Percentiles rank a stretch among this genome's conserved stretches.
These are phyloP conservation scores for Phalaenopsis aphrodite DNA, from an alignment of 106 monocot genomes.

Conservation along the genomic window DNA sequence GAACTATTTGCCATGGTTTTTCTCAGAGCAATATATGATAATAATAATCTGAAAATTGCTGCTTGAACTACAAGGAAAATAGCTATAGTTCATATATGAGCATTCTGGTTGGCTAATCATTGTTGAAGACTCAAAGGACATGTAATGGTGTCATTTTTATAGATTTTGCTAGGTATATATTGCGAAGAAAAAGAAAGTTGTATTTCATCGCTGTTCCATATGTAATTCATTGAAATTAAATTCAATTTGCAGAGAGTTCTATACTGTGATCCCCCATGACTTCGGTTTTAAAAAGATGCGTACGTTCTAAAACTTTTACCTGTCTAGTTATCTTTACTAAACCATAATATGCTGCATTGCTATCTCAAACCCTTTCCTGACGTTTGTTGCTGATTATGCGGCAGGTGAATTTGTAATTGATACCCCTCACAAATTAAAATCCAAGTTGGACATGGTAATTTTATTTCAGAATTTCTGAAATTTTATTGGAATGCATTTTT, in stretches of 20 bases:
- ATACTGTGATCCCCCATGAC: slow-evolving; percentile 92
- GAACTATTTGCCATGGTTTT: neutral
- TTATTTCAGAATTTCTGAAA: slow-evolving; percentile 7
- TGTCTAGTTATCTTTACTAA: neutral
- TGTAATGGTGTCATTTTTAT: neutral
- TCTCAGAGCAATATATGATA: neutral
- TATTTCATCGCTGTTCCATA: neutral
- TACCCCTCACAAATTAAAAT: slow-evolving; percentile 79
- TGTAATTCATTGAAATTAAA: neutral
- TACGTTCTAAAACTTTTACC: slow-evolving; percentile 29
- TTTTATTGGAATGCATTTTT: neutral
- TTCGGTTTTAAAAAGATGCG: slow-evolving; percentile 95
- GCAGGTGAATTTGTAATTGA: slow-evolving; percentile 86
- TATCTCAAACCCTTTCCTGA: neutral
- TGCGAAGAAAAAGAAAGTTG: neutral
- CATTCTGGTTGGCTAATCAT: neutral
- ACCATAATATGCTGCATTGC: neutral
- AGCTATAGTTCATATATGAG: neutral
- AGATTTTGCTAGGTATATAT: neutral
- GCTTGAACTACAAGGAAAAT: neutral
- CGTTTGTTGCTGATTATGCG: neutral
- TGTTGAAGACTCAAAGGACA: neutral
- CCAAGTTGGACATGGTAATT: slow-evolving; percentile 89
- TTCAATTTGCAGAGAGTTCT: slow-evolving; percentile 70
- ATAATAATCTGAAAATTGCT: neutral